phyloP scores from a whole-genome alignment of 2,329 filamentous ascomycete species.

The Arthrobotrys sinensis region DNA sequence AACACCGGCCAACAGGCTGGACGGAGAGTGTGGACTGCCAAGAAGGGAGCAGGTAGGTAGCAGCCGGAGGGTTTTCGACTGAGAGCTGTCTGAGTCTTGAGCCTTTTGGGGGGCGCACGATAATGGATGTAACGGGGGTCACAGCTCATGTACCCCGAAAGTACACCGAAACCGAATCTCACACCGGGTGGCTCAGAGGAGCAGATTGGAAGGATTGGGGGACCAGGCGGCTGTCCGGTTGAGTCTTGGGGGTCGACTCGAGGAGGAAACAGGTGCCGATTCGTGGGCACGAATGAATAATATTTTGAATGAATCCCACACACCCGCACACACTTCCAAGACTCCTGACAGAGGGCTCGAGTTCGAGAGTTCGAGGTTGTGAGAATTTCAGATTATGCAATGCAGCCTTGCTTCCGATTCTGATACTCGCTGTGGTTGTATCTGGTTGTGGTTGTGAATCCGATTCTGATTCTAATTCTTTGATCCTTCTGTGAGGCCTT shows the following conservation, averaged over 20 bases:
- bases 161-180: constrained; percentile 48
- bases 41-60: constrained; percentile 53
- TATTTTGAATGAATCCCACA: constrained; percentile 40
- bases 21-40: constrained; percentile 46
- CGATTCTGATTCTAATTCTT: neutral
- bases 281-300: constrained; percentile 29
- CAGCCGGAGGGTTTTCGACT: constrained; percentile 58
- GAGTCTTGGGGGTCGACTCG: constrained; percentile 51
- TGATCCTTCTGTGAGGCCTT: constrained; percentile 29
- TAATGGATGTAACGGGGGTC: constrained; percentile 56
- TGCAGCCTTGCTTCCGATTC: constrained; percentile 21
- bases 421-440: constrained; percentile 11
- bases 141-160: constrained; percentile 54
- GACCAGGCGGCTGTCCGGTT: constrained; percentile 43
- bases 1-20: constrained; percentile 54
- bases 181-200: constrained; percentile 43
- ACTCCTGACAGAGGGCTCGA: constrained; percentile 20
- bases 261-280: constrained; percentile 60
- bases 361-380: constrained; percentile 14
- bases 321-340: constrained; percentile 3
- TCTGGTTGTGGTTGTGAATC: constrained; percentile 3
- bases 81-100: constrained; percentile 46
- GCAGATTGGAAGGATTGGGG: constrained; percentile 37
- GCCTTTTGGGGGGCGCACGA: constrained; percentile 54
- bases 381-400: constrained; percentile 28